phyloP scores from a whole-genome alignment of 2,329 filamentous ascomycete genomes.

The Paracamarosporium sp. region DNA sequence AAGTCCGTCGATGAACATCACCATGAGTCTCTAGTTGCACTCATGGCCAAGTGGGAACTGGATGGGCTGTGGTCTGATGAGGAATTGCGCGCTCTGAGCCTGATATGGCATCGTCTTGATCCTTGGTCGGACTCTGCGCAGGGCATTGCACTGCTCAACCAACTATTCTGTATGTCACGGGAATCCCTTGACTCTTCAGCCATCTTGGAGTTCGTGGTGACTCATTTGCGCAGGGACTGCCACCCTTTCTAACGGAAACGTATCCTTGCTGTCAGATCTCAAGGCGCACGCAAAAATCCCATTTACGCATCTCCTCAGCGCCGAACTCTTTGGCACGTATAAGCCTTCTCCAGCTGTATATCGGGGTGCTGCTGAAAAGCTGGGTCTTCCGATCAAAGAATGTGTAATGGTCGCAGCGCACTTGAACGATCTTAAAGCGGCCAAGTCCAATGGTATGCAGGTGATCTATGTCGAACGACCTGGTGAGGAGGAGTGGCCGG shows the following conservation, averaged over 20 bases:
- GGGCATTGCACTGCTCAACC: slow-evolving; percentile 64
- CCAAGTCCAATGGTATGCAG: slow-evolving; percentile 67
- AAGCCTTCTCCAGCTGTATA: slow-evolving; percentile 76
- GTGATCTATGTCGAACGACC: slow-evolving; percentile 77
- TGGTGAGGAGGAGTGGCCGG: slow-evolving; percentile 68
- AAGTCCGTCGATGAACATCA: slow-evolving; percentile 78
- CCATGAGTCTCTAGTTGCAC: slow-evolving; percentile 63
- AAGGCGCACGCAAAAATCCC: slow-evolving; percentile 63
- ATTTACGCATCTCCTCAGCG: slow-evolving; percentile 69
- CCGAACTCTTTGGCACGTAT: slow-evolving; percentile 75
- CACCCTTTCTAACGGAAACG: slow-evolving; percentile 79
- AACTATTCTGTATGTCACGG: slow-evolving; percentile 49
- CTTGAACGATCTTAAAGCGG: slow-evolving; percentile 71
- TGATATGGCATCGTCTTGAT: slow-evolving; percentile 74
- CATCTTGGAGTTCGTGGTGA: background rate
- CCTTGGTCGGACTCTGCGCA: slow-evolving; percentile 71
- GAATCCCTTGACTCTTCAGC: too few species aligned
- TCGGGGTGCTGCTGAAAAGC: slow-evolving; percentile 66
- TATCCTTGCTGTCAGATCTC: slow-evolving; percentile 70
- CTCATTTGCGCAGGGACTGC: slow-evolving; percentile 53
- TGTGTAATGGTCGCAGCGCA: slow-evolving; percentile 83
- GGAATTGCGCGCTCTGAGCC: slow-evolving; percentile 53
- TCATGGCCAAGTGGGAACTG: slow-evolving; percentile 65
- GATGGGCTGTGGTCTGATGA: slow-evolving; percentile 62
- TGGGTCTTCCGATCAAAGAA: slow-evolving; percentile 65